These are phyloP conservation scores for Ceratopteris richardii DNA, from an alignment of 75 land plant genomes.

Conservation along the genomic window DNA sequence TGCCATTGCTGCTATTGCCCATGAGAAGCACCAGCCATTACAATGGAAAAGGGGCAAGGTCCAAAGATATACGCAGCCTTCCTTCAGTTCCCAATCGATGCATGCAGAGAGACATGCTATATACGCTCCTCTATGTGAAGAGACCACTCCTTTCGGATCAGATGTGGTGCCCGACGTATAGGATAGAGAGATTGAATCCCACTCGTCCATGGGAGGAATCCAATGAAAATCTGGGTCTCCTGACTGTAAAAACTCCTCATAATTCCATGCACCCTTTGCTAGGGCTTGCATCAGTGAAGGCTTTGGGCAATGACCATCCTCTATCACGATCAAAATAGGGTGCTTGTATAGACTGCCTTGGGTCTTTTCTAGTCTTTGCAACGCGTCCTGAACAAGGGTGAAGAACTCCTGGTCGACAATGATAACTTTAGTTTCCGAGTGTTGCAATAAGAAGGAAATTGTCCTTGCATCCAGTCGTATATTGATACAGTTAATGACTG, in stretches of 20 bases:
- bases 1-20: conserved; percentile 78
- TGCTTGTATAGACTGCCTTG: conserved; percentile 24
- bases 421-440: conserved; percentile 51
- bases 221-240: conserved; percentile 75
- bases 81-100: conserved; percentile 66
- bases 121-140: conserved; percentile 84
- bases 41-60: conserved; percentile 91
- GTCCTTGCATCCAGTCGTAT: conserved; percentile 72
- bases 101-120: conserved; percentile 47
- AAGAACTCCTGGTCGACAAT: conserved; percentile 87
- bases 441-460: conserved; percentile 60
- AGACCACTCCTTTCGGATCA: conserved; percentile 85
- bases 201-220: conserved; percentile 76
- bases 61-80: conserved; percentile 79
- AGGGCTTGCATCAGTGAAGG: conserved; percentile 34
- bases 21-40: conserved; percentile 93
- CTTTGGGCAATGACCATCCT: conserved; percentile 47
- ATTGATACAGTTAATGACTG: conserved; percentile 70
- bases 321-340: conserved; percentile 61
- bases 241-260: conserved; percentile 57
- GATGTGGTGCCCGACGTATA: conserved; percentile 96
- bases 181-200: conserved; percentile 83
- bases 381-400: conserved; percentile 49
- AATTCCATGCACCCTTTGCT: conserved; percentile 57
- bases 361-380: conserved; percentile 30